Conservation (phyloP, 1,284 basidiomycete genomes). For the Ceratobasidium theobromae region DNA sequence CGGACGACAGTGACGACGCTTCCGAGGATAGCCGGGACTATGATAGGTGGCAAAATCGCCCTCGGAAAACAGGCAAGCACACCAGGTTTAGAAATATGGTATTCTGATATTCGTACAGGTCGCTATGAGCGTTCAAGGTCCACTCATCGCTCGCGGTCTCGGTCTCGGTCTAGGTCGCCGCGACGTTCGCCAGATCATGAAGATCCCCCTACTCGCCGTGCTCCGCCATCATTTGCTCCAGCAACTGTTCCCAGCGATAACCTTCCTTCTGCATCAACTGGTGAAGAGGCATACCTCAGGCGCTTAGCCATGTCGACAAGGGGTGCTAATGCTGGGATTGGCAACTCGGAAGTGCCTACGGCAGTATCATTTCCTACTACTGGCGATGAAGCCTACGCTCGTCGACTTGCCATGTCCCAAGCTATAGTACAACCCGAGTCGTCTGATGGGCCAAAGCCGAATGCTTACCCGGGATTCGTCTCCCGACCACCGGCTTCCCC, state of each 20-base stretch:
- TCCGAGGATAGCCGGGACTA: constrained; percentile 61
- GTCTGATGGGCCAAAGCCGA: constrained; percentile 6
- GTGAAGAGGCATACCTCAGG: constrained; percentile 70
- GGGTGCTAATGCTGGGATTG: constrained; percentile 48
- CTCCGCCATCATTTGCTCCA: constrained; percentile 37
- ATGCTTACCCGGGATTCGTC: constrained; percentile 42
- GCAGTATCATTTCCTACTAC: constrained; percentile 9
- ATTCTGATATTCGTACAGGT: constrained; percentile 41
- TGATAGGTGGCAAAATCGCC: constrained; percentile 45
- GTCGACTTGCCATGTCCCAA: constrained; percentile 34
- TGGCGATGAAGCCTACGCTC: constrained; percentile 35
- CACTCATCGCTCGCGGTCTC: constrained; percentile 35
- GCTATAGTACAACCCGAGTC: constrained; percentile 23
- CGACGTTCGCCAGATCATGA: constrained; percentile 13
- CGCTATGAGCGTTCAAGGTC: constrained; percentile 54
- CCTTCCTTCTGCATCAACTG: constrained; percentile 43
- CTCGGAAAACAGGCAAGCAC: constrained; percentile 65
- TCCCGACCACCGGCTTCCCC: constrained; percentile 43
- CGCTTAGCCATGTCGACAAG: constrained; percentile 57
- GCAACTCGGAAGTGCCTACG: constrained; percentile 38
- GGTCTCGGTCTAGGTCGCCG: constrained; percentile 7
- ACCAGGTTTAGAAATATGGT: background rate
- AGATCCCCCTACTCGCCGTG: constrained; percentile 36
- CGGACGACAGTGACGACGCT: constrained; percentile 56
- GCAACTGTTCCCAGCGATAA: constrained; percentile 40